Evolutionary conservation across 2,329 filamentous ascomycete species (phyloP), one percentile per base, ranked within the genome.

Genomic region (Pseudocercospora vitis): DNA sequence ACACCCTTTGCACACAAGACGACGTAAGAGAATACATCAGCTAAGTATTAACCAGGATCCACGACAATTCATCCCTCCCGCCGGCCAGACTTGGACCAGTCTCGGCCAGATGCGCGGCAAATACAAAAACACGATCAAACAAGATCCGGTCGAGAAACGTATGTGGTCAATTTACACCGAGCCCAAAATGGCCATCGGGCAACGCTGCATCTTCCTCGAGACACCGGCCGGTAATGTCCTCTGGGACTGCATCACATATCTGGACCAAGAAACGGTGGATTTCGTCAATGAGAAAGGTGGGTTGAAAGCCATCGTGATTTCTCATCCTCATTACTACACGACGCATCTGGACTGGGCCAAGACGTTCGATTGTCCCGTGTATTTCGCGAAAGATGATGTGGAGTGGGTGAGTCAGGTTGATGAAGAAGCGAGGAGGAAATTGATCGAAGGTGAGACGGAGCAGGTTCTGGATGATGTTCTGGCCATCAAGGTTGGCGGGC

Each of bases 271-370:
- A 3, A 91, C 88, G 0, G 70, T 88, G 0, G 66, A 72, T 0
- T 75, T 73, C 47, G 82, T 92, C 62, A 76, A 79, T 4, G 67
- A 65, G 0, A 74, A 84, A 5, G 88, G 88, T 37, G 87, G 87
- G 0, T 65, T 95, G 9, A 74, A 75, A 28, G 88, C 85, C 0
- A 91, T 94, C 40, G 83, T 78, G 0, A 71, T 72, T 49, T 63
- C 60, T 84, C 61, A 95, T 71, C 89, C 89, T 48, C 89, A 95
- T 68, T 95, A 88, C 72, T 94, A 89, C 72, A 84, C 84, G 11
- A 87, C 88, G 3, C 86, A 90, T 68, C 70, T 88, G 0, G 81
- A 86, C 60, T 95, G 89, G 89, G 85, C 86, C 0, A 67, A 74
- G 39, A 77, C 78, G 0, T 92, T 94, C 61, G 61, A 72, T 3